Evolutionary conservation across 1,284 basidiomycete species (phyloP), one percentile per base, ranked within the genome.

Genomic region (Mycosarcoma mackinlayi): DNA sequence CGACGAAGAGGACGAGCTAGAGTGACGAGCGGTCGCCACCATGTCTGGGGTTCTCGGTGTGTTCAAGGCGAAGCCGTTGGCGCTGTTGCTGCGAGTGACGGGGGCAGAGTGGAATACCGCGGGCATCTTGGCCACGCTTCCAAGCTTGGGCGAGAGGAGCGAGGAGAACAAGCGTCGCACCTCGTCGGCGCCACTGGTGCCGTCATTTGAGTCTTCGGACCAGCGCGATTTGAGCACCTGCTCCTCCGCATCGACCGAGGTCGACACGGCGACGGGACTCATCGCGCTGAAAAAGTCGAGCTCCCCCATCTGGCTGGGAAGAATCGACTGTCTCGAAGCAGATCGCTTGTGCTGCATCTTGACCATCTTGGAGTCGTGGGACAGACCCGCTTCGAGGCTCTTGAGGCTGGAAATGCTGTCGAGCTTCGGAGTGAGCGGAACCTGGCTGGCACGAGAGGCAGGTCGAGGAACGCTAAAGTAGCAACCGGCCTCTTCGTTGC

Each of bases 191-290:
- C 37, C 37, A 14, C 37, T 19, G 19, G 8, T 38, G 6, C 44
- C 62, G 11, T 34, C 23, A 11, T 65, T 51, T 8, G 64, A 67
- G 19, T 60, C 53, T 14, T 60, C 57, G 1, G 59, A 62, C 28
- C 38, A 62, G 8, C 54, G 33, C 11, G 58, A 68, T 4, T 45
- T 33, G 3, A 61, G 24, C 30, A 51, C 27, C 9, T 40, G 28
- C 3, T 44, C 35, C 4, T 48, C 47, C 21, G 37, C 35, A 28
- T 21, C 21, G 7, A 30, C 40, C 18, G 46, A 30, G 6, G 57
- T 46, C 19, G 19, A 48, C 24, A 19, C 50, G 54, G 4, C 64
- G 35, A 59, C 31, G 1, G 38, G 31, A 19, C 31, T 25, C 9
- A 46, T 35, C 46, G 42, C 3, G 16, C 21, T 21, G 25, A 57